Base-by-base conservation (phyloP, 495 filamentous ascomycete species). In the Trichoderma gamsii region DNA sequence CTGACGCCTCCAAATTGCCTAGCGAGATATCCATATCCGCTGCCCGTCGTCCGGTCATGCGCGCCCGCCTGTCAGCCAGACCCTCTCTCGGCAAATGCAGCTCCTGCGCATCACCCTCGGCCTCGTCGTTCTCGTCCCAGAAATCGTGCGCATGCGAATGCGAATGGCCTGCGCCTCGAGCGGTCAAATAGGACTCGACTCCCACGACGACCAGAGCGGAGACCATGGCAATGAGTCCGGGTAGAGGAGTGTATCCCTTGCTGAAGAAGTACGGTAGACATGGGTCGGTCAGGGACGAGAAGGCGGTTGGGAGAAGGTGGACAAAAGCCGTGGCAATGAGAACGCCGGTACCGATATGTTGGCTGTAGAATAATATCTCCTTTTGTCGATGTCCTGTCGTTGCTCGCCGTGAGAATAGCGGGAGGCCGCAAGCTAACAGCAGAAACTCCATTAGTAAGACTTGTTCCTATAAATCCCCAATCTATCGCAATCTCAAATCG, bases 281-380 rank as follows among this genome's bases (percentile, higher is more conserved):
- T 61, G 89, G 87, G 72, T 94, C 89, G 25, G 88, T 91, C 41
- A 96, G 81, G 9, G 91, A 94, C 49, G 84, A 77, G 74, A 94
- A 94, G 41, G 92, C 92, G 3, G 90, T 94, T 13, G 92, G 92
- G 5, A 96, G 88, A 11, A 88, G 80, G 76, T 95, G 92, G 32
- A 95, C 92, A 73, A 96, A 96, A 56, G 92, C 91, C n/a, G 92
- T 93, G 23, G 92, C 91, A 69, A 95, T 90, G 41, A 96, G 79
- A 11, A 96, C 92, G 27, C 92, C 92, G 6, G 92, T 95, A 46
- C 92, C 92, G 71, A 96, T 93, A 77, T 94, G 90, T 65, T 90
- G 89, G 38, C 89, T 91, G 61, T 90, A 76, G 77, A 92, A 92
- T 70, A 93, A 79, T 70, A 87, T 83, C 68, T 72, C 80, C 65